Percentiles rank a stretch among this genome's conserved stretches.
Conservation (phyloP, 1,284 basidiomycete species). For the Tranzscheliella williamsii region DNA sequence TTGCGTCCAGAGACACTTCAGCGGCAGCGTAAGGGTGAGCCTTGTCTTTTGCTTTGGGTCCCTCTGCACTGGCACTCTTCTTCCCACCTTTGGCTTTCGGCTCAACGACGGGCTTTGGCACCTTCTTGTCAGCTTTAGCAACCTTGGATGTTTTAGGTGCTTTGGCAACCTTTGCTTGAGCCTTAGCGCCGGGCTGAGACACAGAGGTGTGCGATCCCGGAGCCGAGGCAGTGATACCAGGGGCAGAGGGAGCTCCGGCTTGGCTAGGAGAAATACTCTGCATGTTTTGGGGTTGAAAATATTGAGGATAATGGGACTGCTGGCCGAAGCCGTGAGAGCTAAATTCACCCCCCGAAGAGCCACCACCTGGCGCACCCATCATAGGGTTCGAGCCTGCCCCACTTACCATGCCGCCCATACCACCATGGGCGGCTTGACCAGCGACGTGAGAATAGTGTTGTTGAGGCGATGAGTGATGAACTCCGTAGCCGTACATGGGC, state of each 20-base stretch:
- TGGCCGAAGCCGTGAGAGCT: constrained; percentile 38
- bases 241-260: constrained; percentile 29
- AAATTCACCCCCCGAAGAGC: constrained; percentile 24
- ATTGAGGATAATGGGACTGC: constrained; percentile 41
- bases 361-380: constrained; percentile 40
- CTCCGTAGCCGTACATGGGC: constrained; percentile 44
- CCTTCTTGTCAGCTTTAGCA: constrained; percentile 22
- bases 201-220: constrained; percentile 11
- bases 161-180: constrained; percentile 14
- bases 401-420: constrained; percentile 41
- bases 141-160: constrained; percentile 24
- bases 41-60: constrained; percentile 32
- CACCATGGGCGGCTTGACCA: constrained; percentile 37
- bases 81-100: constrained; percentile 29
- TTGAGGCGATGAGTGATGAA: constrained; percentile 36
- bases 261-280: constrained; percentile 41
- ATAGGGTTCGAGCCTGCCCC: constrained; percentile 40
- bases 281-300: constrained; percentile 38
- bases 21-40: constrained; percentile 36
- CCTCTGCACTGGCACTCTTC: constrained; percentile 38
- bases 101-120: constrained; percentile 16
- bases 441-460: constrained; percentile 44
- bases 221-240: constrained; percentile 11
- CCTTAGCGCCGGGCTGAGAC: constrained; percentile 9
- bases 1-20: constrained; percentile 19